Evolutionary conservation across 1,139 yeast genomes (phyloP).

Genomic region (Yamadazyma sp.): DNA sequence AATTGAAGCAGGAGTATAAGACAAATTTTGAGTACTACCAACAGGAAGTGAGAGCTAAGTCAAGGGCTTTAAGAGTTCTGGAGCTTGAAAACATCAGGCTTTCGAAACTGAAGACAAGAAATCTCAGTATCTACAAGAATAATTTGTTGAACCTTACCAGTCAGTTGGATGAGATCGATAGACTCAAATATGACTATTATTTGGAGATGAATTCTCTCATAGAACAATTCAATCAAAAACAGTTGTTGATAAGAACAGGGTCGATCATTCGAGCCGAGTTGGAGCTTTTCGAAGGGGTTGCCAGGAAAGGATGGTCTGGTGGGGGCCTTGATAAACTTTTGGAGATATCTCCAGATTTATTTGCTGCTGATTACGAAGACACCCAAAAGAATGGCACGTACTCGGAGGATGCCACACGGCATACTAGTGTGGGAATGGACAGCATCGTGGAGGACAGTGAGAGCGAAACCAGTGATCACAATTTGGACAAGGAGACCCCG

Average conservation of each 20-base stretch:
- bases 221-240: conserved; percentile 41
- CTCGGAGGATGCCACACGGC: neutral
- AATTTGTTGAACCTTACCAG: conserved; percentile 66
- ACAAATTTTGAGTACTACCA: conserved; percentile 55
- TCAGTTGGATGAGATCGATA: conserved; percentile 77
- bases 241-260: conserved; percentile 57
- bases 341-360: conserved; percentile 54
- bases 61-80: conserved; percentile 49
- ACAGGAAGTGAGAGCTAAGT: conserved; percentile 48
- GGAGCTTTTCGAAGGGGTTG: conserved; percentile 77
- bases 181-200: conserved; percentile 73
- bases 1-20: conserved; percentile 38
- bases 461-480: conserved; percentile 1
- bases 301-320: conserved; percentile 84
- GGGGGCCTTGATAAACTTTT: conserved; percentile 76
- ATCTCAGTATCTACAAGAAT: conserved; percentile 61
- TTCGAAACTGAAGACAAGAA: conserved; percentile 56
- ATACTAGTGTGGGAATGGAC: conserved; percentile 6
- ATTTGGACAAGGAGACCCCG: conserved; percentile 4
- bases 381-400: neutral
- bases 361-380: conserved; percentile 26
- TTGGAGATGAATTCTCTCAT: conserved; percentile 59
- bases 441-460: conserved; percentile 12
- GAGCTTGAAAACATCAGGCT: conserved; percentile 59
- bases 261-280: conserved; percentile 75